A percentile compares a stretch with the other conserved stretches of the same genome.
Evolutionary conservation across 371 early-diverging fungal genomes (phyloP).

Genomic region (Mucor saturninus): DNA sequence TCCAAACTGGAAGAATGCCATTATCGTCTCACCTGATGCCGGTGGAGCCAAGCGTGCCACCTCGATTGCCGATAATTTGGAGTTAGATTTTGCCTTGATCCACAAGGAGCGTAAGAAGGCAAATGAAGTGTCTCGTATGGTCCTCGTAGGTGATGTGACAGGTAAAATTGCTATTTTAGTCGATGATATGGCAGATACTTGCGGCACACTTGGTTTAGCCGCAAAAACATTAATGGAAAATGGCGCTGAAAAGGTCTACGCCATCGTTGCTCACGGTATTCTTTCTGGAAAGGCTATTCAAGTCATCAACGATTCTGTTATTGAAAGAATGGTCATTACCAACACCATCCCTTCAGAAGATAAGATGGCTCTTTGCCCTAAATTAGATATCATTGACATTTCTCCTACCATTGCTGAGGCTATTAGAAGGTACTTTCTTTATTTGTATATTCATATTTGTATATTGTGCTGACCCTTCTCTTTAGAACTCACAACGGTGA

Average conservation of each 20-base stretch:
- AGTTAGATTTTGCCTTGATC: slow-evolving; percentile 96
- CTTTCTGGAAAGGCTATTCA: slow-evolving; percentile 90
- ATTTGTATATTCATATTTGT: neutral
- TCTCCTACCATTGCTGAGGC: slow-evolving; percentile 93
- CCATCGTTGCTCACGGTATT: slow-evolving; percentile 93
- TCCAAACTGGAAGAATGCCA: slow-evolving; percentile 79
- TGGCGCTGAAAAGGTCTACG: slow-evolving; percentile 91
- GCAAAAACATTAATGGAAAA: slow-evolving; percentile 88
- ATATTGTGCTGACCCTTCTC: neutral
- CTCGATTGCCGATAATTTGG: slow-evolving; percentile 91
- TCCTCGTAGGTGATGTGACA: slow-evolving; percentile 94
- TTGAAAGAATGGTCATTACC: slow-evolving; percentile 85
- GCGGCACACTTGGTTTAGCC: slow-evolving; percentile 91
- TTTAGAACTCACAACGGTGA: slow-evolving; percentile 94
- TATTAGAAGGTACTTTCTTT: slow-evolving; percentile 56
- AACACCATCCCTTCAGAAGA: slow-evolving; percentile 94
- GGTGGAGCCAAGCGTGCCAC: slow-evolving; percentile 98
- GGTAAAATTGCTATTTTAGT: slow-evolving; percentile 91
- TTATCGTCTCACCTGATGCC: slow-evolving; percentile 98
- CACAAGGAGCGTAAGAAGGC: slow-evolving; percentile 97
- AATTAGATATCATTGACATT: slow-evolving; percentile 92
- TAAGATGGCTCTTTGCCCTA: slow-evolving; percentile 81
- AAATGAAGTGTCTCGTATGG: slow-evolving; percentile 94
- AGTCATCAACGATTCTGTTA: slow-evolving; percentile 83
- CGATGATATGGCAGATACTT: slow-evolving; percentile 98